Evolutionary conservation across 202 grass and related monocot genomes (phyloP), one percentile per base, ranked within the genome.

Genomic region (Carex sylvatica): DNA sequence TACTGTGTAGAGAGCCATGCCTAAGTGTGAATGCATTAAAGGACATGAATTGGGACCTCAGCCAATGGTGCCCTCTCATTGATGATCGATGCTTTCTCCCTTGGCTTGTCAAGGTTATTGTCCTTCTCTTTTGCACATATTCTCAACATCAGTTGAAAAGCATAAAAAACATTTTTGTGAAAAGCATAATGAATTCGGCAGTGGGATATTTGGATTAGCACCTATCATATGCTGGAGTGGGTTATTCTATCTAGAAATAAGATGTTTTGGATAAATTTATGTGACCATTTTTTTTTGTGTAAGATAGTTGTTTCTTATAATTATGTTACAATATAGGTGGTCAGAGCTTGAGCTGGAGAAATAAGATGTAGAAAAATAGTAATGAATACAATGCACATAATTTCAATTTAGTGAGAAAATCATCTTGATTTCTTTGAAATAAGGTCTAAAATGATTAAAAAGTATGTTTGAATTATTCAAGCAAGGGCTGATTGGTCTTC

Each of bases 21-120:
- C 79, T 99, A 88, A 99, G 84, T 88, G 97, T 99, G 65, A 96
- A 99, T 87, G 97, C 93, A 63, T 87, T 96, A 75, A 99, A 99
- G 85, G 97, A 96, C 70, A 99, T 96, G 97, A 96, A 96, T 72
- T 99, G 97, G 97, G 97, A 99, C 86, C 86, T 99, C 47, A 96
- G 91, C 80, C 97, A 99, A 66, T 99, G 97, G 97, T 94, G 89
- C 55, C 97, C 97, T 69, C 97, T 99, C 81, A 99, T 99, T 77
- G 97, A 99, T 24, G 97, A 99, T 70, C 91, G 97, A 26, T 99
- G 97, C 80, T 99, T 99, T 80, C 85, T 99, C 54, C 82, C 89
- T 47, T 99, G 97, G 97, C 97, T 99, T 89, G 93, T 99, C 70
- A 99, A 99, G 86, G 97, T 88, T 82, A 87, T 83, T 68, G 24